Percentiles rank a stretch among this genome's conserved stretches.
Evolutionary conservation across 2,329 filamentous ascomycete species (phyloP).

Genomic region (Corniculantispora saksenae): DNA sequence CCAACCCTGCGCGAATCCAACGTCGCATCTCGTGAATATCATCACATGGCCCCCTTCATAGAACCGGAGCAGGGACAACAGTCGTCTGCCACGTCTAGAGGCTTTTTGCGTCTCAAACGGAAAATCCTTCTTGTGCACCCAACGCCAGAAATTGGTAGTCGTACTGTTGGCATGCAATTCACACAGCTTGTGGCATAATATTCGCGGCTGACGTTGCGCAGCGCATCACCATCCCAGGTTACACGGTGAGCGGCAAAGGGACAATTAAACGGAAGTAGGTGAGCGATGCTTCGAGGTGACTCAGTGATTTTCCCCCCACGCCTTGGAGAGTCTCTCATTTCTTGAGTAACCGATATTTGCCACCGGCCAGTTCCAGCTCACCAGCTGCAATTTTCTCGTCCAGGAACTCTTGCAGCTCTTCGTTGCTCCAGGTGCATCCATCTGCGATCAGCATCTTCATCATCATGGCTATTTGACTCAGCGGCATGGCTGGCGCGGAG

Average conservation of each 20-base stretch:
- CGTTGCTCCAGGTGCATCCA: constrained; percentile 85
- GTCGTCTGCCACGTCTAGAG: background rate
- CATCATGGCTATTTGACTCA: constrained; percentile 87
- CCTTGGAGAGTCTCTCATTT: constrained; percentile 44
- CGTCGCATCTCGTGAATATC: background rate
- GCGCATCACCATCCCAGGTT: constrained; percentile 12
- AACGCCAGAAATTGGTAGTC: background rate
- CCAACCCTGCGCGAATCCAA: background rate
- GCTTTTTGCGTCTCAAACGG: background rate
- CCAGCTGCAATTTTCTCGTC: constrained; percentile 73
- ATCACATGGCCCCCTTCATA: background rate
- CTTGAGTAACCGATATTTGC: constrained; percentile 68
- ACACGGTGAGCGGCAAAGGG: background rate
- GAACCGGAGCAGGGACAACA: background rate
- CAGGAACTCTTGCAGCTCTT: constrained; percentile 82
- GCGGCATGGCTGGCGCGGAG: constrained; percentile 75
- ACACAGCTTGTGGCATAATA: constrained; percentile 1
- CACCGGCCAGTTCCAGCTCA: constrained; percentile 67
- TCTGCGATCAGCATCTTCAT: constrained; percentile 87
- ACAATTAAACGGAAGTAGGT: background rate
- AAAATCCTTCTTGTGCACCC: constrained; percentile 1
- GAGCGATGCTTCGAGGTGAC: background rate
- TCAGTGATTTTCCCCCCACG: background rate
- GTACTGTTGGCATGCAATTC: constrained; percentile 1
- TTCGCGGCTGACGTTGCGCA: constrained; percentile 18